phyloP scores from a whole-genome alignment of 495 filamentous ascomycete species.

The Penicillium turbatum region DNA sequence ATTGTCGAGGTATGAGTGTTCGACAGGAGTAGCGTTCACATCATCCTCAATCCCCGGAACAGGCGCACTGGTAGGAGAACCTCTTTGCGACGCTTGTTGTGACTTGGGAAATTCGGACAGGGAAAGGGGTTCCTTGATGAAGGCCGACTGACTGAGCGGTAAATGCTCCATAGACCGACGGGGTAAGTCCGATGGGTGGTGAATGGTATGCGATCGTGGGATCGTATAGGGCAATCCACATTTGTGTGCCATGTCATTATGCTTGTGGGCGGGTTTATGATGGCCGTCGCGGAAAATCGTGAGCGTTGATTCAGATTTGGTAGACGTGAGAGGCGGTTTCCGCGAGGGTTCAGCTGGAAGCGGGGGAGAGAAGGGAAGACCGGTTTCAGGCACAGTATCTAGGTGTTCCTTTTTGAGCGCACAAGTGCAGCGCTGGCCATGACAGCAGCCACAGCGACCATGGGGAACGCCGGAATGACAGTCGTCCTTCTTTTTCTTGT shows the following conservation, averaged over 20 bases:
- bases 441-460: conserved; percentile 75
- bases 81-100: conserved; percentile 55
- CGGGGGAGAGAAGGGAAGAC: conserved; percentile 22
- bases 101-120: conserved; percentile 22
- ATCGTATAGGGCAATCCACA: conserved; percentile 78
- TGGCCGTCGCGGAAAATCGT: conserved; percentile 90
- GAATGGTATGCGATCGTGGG: conserved; percentile 66
- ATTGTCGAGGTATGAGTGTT: conserved; percentile 54
- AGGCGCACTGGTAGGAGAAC: conserved; percentile 60
- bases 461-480: conserved; percentile 61
- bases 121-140: conserved; percentile 34
- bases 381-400: conserved; percentile 43
- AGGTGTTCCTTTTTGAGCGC: conserved; percentile 87
- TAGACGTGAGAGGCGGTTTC: conserved; percentile 72
- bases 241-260: conserved; percentile 80
- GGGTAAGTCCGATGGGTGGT: conserved; percentile 53
- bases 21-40: conserved; percentile 58
- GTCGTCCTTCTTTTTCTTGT: conserved; percentile 68
- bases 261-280: conserved; percentile 87
- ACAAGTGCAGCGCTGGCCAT: conserved; percentile 89
- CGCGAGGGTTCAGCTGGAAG: conserved; percentile 47
- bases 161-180: conserved; percentile 69
- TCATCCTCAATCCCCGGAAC: conserved; percentile 50
- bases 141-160: conserved; percentile 44
- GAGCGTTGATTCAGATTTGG: conserved; percentile 77